Evolutionary conservation across 495 filamentous ascomycete genomes (phyloP).

Genomic region (Immersiella caudata): DNA sequence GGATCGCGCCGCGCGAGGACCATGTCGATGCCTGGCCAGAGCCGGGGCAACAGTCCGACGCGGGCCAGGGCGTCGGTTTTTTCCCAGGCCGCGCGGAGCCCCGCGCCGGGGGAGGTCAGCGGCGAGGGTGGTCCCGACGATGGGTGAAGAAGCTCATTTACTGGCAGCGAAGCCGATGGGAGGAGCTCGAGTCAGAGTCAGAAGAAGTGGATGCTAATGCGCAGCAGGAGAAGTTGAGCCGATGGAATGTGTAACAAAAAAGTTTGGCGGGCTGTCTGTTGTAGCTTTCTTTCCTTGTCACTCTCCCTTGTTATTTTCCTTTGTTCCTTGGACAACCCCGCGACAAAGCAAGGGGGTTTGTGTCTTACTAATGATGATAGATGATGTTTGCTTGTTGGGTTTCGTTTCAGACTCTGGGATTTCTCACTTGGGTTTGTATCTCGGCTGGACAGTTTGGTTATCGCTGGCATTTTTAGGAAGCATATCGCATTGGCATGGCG

Average conservation of each 20-base stretch:
- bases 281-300: background rate
- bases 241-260: background rate
- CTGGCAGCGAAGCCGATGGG: background rate
- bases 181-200: background rate
- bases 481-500: background rate
- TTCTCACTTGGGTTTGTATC: background rate
- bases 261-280: background rate
- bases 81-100: background rate
- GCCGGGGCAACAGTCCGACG: slow-evolving; percentile 25
- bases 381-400: background rate
- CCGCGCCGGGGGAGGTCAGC: background rate
- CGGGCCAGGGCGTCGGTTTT: slow-evolving; percentile 1
- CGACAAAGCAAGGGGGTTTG: background rate
- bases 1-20: slow-evolving; percentile 35
- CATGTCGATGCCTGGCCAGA: slow-evolving; percentile 35
- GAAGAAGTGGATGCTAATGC: background rate
- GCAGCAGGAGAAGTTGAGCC: background rate
- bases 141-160: background rate
- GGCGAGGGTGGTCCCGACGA: background rate
- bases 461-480: background rate
- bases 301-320: background rate
- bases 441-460: background rate
- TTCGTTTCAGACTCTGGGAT: background rate
- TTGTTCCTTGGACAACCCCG: background rate
- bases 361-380: background rate